Evolutionary conservation across 2,329 filamentous ascomycete genomes (phyloP), one percentile per base, ranked within the genome.

Genomic region (Epichloe sp.): DNA sequence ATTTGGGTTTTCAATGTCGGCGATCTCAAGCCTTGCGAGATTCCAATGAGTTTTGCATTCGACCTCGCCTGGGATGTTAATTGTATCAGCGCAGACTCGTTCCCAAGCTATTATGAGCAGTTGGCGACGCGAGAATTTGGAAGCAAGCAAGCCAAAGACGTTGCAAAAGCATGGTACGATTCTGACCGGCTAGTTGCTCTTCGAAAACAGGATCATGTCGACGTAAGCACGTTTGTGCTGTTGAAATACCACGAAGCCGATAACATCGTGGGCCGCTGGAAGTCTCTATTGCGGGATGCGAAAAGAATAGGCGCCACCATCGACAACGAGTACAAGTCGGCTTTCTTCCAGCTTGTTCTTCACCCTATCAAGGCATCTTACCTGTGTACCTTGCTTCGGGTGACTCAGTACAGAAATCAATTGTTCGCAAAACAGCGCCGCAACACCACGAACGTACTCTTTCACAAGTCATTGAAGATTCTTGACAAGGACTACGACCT

Each of bases 1-100:
- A 77, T 82, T 26, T 82, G 79, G 79, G 69, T 82, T 19, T 77
- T 82, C 53, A 83, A 83, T 42, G 76, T 82, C 1, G 79, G 78
- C 11, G 79, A 83, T 54, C 66, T 82, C 44, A 83, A 82, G 57
- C 76, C 77, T 0, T 66, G 77, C 19, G 77, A 80, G 59, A 63
- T 78, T 0, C 74, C 76, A 0, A 74, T 79, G 51, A 72, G 70
- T 26, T 77, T 78, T 57, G 77, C 74, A 55, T 70, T 81, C 57
- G 71, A 75, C 15, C 65, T 82, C 37, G 78, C 78, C 0, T 82
- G 79, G 64, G 70, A 82, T 50, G 71, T 78, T 17, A 62, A 71
- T 6, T 63, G 62, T 1, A 67, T 75, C 26, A 74, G 71, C 5
- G 68, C 61, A 1, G 49, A 62, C 2, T 56, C 53, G 0, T 48